phyloP scores from a whole-genome alignment of 2,329 filamentous ascomycete genomes.

The Trichoderma sp. region DNA sequence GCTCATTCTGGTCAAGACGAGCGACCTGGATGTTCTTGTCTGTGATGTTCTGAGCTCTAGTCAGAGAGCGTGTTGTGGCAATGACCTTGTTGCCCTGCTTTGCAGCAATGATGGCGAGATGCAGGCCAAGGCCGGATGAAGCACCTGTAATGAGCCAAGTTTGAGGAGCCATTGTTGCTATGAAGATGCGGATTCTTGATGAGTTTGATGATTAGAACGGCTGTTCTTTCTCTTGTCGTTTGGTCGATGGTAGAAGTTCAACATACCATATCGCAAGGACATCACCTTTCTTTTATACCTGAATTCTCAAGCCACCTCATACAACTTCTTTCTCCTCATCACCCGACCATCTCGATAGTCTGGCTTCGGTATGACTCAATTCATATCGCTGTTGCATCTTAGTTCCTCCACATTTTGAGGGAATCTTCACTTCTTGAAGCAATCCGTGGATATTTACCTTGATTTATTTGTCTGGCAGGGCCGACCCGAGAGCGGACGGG shows the following conservation, averaged over 20 bases:
- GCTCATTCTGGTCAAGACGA: slow-evolving; percentile 18
- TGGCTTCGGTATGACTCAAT: slow-evolving; percentile 6
- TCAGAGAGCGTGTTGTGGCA: slow-evolving; percentile 1
- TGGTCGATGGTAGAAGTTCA: background rate
- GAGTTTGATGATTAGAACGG: too few relatives aligned
- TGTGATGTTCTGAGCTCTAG: background rate
- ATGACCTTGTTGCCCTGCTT: slow-evolving; percentile 15
- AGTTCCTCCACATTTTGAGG: background rate
- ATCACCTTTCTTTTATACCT: background rate
- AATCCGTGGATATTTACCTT: background rate
- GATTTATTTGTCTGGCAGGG: background rate
- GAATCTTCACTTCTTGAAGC: background rate
- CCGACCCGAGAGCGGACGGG: background rate
- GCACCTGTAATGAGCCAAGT: slow-evolving; percentile 19
- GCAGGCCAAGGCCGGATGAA: slow-evolving; percentile 8
- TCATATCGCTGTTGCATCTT: background rate
- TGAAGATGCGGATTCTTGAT: background rate
- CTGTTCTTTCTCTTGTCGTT: background rate
- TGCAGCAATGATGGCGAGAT: slow-evolving; percentile 6
- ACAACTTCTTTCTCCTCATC: background rate
- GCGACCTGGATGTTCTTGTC: background rate
- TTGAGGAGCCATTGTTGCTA: slow-evolving; percentile 1
- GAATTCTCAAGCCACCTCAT: background rate
- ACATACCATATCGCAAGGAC: background rate
- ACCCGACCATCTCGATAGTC: background rate